Evolutionary conservation across 129 eudicot species (phyloP).

Genomic region (Kitagawia praeruptora): DNA sequence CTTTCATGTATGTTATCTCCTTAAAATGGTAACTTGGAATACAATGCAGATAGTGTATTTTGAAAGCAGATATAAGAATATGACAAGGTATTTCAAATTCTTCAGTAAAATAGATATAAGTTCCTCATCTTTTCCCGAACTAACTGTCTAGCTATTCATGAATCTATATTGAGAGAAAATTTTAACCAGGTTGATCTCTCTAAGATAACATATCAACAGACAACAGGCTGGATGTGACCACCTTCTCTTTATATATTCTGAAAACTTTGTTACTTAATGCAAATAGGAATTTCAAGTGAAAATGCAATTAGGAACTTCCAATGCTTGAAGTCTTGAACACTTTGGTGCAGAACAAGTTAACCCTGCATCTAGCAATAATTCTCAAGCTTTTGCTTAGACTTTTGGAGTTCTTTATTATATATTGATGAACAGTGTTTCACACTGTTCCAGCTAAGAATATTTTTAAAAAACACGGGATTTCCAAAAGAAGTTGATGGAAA

Average conservation of each 20-base stretch:
- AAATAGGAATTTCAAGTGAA: neutral
- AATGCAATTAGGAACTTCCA: neutral
- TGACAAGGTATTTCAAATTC: neutral
- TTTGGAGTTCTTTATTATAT: neutral
- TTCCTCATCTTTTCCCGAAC: neutral
- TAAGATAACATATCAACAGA: neutral
- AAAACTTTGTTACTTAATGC: neutral
- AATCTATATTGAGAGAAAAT: neutral
- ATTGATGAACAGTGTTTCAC: neutral
- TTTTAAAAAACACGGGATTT: neutral
- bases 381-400: neutral
- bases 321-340: neutral
- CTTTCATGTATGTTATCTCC: neutral
- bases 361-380: neutral
- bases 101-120: neutral
- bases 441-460: neutral
- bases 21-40: neutral
- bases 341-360: neutral
- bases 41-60: too few relatives aligned
- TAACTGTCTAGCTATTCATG: neutral
- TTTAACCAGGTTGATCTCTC: neutral
- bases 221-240: neutral
- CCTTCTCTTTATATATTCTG: neutral
- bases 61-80: neutral
- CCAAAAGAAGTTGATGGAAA: neutral